Base-by-base conservation (phyloP, 768 basidiomycete species). In the Vishniacozyma victoriae region DNA sequence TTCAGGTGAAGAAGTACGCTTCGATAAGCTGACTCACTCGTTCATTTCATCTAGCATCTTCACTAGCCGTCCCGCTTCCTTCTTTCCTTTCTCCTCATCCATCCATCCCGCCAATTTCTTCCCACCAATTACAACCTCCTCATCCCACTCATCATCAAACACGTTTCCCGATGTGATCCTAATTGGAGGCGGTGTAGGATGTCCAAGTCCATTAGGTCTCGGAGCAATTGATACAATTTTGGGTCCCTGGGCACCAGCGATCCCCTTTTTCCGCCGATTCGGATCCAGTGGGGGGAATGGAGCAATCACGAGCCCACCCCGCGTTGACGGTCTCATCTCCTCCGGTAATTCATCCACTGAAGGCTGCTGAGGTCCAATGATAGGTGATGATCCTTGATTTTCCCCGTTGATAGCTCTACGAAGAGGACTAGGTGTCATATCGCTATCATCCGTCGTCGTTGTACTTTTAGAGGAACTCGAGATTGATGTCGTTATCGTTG, bases 51-150 rank as follows among this genome's bases (percentile, higher is more conserved):
- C 69, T 22, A 73, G 29, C 25, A 69, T 25, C 41, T 50, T 57
- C 5, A 26, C 52, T 6, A 73, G 23, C 37, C 59, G 48, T 15
- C 60, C 59, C 31, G 64, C 38, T 44, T 66, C 60, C 52, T 52
- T 54, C 47, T 57, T 55, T 11, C 59, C 66, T 19, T 72, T 65
- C 5, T 61, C 56, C 27, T 52, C 52, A 4, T 64, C 57, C 55
- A 73, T 41, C 47, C 57, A 50, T 12, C 58, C 59, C 1, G 53
- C 57, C 46, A 72, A 52, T 29, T 57, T 66, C 46, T 65, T 68
- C 2, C 70, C 72, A 1, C 72, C 72, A 25, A 72, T 73, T 2
- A 63, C 58, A 3, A 67, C 66, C 12, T 71, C 67, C 29, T 69
- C 64, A 23, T 72, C 63, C 52, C 60, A 66, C 15, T 59, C 57